These are phyloP conservation scores for Neopestalotiopsis rosae DNA, from an alignment of 2,329 filamentous ascomycete species.

Conservation along the genomic window DNA sequence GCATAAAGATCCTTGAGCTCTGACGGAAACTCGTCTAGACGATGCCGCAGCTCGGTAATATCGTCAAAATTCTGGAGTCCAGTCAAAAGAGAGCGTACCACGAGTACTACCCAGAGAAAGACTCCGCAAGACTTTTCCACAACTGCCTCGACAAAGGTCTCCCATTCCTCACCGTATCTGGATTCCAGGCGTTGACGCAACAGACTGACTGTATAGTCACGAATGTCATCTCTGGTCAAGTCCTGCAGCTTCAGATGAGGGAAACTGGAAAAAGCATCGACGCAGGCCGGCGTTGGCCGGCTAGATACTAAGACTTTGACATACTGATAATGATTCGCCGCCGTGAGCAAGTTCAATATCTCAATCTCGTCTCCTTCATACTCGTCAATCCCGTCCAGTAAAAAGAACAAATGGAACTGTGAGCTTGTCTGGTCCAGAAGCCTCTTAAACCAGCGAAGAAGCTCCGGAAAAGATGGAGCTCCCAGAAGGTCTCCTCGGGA, in stretches of 20 bases:
- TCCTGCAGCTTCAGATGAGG: background rate
- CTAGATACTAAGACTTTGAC: background rate
- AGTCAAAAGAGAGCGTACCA: slow-evolving; percentile 5
- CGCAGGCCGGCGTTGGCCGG: background rate
- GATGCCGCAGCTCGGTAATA: background rate
- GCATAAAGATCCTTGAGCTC: slow-evolving; percentile 13
- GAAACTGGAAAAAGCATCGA: background rate
- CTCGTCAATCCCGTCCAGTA: slow-evolving; percentile 17
- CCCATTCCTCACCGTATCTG: background rate
- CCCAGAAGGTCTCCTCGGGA: background rate
- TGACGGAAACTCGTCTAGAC: slow-evolving; percentile 15
- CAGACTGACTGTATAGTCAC: background rate
- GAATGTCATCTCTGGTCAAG: background rate
- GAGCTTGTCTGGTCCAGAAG: slow-evolving; percentile 1
- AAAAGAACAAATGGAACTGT: slow-evolving; percentile 14
- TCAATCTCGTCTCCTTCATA: slow-evolving; percentile 15
- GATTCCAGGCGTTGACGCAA: background rate
- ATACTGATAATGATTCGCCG: background rate
- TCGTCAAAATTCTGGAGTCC: slow-evolving; percentile 14
- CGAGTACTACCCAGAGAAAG: slow-evolving; percentile 15
- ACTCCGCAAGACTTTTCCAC: slow-evolving; percentile 15
- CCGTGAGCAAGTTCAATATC: background rate
- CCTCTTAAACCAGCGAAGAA: background rate
- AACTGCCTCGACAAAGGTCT: slow-evolving; percentile 1
- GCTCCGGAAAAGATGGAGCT: background rate